These are phyloP conservation scores for Acanthamoeba lenticulata DNA, from an alignment of 208 protist species.

Conservation along the genomic window DNA sequence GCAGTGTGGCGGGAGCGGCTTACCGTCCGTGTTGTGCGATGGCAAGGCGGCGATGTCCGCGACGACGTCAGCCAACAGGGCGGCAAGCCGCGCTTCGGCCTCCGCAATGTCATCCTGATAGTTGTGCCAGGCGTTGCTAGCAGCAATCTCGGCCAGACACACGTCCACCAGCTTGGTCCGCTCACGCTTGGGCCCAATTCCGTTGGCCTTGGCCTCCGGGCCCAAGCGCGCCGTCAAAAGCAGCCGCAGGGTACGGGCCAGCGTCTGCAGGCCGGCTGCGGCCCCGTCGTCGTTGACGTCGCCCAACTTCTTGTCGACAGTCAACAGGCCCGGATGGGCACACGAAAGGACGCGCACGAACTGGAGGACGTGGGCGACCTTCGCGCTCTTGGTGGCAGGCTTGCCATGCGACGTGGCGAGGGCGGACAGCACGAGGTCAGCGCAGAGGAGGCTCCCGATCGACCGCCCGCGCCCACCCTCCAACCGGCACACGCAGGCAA, in stretches of 20 bases:
- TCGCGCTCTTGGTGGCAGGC: background rate
- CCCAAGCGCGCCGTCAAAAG: background rate
- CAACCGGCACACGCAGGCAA: background rate
- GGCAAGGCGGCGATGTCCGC: background rate
- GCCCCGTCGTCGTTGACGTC: background rate
- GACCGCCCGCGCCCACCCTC: background rate
- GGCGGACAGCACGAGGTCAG: background rate
- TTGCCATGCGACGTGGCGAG: background rate
- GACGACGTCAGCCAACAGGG: background rate
- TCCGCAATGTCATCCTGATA: no score
- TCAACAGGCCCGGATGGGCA: background rate
- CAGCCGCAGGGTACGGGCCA: background rate
- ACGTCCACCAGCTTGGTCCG: background rate
- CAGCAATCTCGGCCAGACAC: background rate
- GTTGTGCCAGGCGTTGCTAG: background rate
- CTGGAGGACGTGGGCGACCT: background rate
- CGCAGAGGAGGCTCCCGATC: background rate
- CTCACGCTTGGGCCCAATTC: background rate
- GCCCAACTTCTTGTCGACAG: background rate
- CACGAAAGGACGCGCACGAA: background rate
- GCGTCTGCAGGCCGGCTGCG: background rate
- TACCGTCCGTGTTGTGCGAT: background rate
- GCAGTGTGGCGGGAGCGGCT: background rate
- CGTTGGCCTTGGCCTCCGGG: background rate
- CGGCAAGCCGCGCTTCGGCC: background rate